Base-by-base conservation (phyloP, 1,284 basidiomycete species). In the Ceratobasidium theobromae region DNA sequence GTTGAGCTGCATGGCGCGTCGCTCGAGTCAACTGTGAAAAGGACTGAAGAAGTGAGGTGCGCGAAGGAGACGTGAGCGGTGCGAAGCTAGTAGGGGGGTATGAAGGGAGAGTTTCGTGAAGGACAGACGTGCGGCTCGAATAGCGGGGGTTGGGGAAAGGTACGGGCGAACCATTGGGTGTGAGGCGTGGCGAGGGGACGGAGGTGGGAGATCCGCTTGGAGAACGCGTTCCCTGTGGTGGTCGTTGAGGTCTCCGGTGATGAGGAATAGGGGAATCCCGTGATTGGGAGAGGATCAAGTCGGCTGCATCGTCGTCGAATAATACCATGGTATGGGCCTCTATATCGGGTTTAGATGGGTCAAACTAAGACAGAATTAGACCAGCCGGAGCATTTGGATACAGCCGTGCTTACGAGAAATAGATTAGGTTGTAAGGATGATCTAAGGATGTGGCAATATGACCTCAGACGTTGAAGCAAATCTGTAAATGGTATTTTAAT, bases 21-120 rank as follows among this genome's bases (percentile, higher is more conserved):
- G 93, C 89, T 67, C 90, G 84, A 1, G 94, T 95, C 57, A 96
- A 88, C 69, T 90, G 92, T 1, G 93, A 93, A 73, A 96, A 90
- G 1, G 89, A 91, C 67, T 92, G 89, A 9, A 96, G 78, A 21
- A 93, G 80, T 1, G 91, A 88, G 69, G 86, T 82, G 25, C 89
- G 84, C 41, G 89, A 85, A 80, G 82, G 3, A 81, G 77, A 45
- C 82, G 81, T 14, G 81, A 77, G 9, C 80, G 75, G 0, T 81
- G 78, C 4, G 82, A 80, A 5, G 71, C 70, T 21, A 74, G 57
- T n/a, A 21, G 82, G 77, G 70, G 77, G 74, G 3, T 91, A 79
- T 2, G 90, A 90, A 8, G 66, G 66, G 16, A 70, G 27, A 6
- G 67, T 58, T 14, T 87, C 85, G 75, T 92, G 89, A 0, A 92